phyloP scores from a whole-genome alignment of 1,284 basidiomycete genomes.

The Coniferiporia sulphurascens region DNA sequence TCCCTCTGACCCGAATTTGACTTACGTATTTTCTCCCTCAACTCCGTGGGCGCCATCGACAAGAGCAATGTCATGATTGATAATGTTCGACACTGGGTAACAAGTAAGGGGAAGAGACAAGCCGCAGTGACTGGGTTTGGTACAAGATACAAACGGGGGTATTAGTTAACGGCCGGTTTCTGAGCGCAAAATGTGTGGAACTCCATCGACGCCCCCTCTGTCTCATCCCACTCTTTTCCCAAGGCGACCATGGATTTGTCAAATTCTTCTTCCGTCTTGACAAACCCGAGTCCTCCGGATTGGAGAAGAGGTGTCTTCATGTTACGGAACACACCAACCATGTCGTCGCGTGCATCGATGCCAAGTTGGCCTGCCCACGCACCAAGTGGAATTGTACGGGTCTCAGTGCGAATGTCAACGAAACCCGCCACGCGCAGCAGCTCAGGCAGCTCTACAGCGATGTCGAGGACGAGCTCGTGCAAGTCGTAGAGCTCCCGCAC shows the following conservation, averaged over 20 bases:
- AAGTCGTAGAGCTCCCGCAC: neutral
- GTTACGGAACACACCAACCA: conserved; percentile 16
- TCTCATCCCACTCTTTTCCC: conserved; percentile 4
- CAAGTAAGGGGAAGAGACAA: too few species aligned
- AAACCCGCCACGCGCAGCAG: conserved; percentile 24
- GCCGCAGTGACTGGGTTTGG: too few species aligned
- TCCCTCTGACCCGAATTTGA: too few species aligned
- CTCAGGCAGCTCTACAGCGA: conserved; percentile 17
- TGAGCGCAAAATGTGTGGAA: conserved; percentile 3
- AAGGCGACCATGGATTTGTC: neutral
- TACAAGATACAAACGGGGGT: too few species aligned
- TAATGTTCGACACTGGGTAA: too few species aligned
- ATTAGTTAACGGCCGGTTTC: neutral
- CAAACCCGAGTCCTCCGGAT: conserved; percentile 2
- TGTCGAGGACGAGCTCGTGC: conserved; percentile 21
- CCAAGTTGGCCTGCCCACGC: conserved; percentile 22
- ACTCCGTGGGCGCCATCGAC: too few species aligned
- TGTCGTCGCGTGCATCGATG: conserved; percentile 18
- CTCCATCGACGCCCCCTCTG: neutral
- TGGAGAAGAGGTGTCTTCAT: conserved; percentile 3
- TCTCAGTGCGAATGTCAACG: conserved; percentile 20
- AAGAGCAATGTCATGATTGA: too few species aligned
- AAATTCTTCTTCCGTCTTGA: conserved; percentile 1
- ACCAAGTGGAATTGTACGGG: conserved; percentile 16
- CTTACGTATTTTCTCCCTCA: too few species aligned